Conservation (phyloP, 805 yeast genomes). For the Kodamaea fukazawae region DNA sequence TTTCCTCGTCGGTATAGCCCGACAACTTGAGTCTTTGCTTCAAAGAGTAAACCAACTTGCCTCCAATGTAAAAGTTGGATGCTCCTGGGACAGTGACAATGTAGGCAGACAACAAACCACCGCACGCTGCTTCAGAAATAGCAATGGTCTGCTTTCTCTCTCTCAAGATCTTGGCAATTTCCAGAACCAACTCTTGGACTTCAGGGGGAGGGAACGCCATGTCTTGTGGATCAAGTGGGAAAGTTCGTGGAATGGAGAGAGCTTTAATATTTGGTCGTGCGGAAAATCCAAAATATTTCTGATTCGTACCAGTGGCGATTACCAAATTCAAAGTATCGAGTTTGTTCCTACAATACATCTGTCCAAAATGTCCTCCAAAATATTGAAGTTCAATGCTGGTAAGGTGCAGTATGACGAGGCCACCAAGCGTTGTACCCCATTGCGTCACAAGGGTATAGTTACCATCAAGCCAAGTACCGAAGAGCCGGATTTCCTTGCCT, state of each 20-base stretch:
- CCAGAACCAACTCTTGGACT: conserved; percentile 46
- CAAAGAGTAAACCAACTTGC: conserved; percentile 75
- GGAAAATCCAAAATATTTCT: neutral
- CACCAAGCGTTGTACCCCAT: conserved; percentile 65
- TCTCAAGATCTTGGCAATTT: conserved; percentile 57
- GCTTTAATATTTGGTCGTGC: conserved; percentile 2
- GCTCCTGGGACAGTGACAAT: conserved; percentile 85
- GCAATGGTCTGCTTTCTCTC: conserved; percentile 63
- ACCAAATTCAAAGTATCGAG: too few relatives aligned
- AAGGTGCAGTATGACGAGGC: conserved; percentile 63
- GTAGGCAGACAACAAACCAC: conserved; percentile 80
- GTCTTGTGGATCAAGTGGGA: neutral
- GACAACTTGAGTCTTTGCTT: conserved; percentile 69
- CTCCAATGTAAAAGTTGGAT: conserved; percentile 78
- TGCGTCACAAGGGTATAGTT: conserved; percentile 64
- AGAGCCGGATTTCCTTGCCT: conserved; percentile 68
- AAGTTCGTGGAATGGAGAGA: neutral
- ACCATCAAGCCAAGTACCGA: conserved; percentile 60
- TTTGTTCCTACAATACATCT: too few relatives aligned
- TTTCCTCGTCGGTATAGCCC: conserved; percentile 77
- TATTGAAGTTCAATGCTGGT: conserved; percentile 74
- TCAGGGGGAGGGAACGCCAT: conserved; percentile 60
- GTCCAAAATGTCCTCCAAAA: conserved; percentile 13
- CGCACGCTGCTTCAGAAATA: conserved; percentile 86
- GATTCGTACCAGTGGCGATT: neutral